Conservation (phyloP, 106 monocot species). For the Allium cepa region DNA sequence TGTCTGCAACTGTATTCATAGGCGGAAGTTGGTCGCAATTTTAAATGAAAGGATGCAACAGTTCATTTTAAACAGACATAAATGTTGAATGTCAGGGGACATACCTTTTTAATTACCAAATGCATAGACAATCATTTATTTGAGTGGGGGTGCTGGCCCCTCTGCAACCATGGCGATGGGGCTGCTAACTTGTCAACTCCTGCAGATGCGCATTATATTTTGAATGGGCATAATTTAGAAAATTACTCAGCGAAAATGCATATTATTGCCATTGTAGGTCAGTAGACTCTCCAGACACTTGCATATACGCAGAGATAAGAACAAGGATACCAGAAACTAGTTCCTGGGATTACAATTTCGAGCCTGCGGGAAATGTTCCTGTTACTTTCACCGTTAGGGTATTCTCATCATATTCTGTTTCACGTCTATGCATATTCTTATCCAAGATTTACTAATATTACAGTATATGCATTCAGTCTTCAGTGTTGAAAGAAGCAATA, state of each 20-base stretch:
- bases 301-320: slow-evolving; percentile 90
- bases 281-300: slow-evolving; percentile 72
- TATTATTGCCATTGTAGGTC: slow-evolving; percentile 31
- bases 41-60: too few species aligned
- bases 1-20: too few species aligned
- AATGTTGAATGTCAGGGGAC: too few species aligned
- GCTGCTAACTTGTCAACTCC: too few species aligned
- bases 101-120: too few species aligned
- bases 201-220: too few species aligned
- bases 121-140: too few species aligned
- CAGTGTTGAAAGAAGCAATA: slow-evolving; percentile 84
- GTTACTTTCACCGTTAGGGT: slow-evolving; percentile 87
- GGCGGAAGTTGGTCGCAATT: too few species aligned
- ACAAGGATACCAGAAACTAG: slow-evolving; percentile 94
- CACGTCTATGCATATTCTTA: background rate
- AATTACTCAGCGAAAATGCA: background rate
- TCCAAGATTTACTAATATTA: background rate
- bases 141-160: too few species aligned
- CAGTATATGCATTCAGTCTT: slow-evolving; percentile 32
- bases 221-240: too few species aligned
- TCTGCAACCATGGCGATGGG: too few species aligned
- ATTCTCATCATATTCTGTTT: background rate
- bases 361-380: slow-evolving; percentile 47
- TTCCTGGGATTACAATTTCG: slow-evolving; percentile 90
- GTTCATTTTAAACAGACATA: too few species aligned